Evolutionary conservation across 1,284 basidiomycete species (phyloP), one percentile per base, ranked within the genome.

Genomic region (Pseudozyma flocculosa): DNA sequence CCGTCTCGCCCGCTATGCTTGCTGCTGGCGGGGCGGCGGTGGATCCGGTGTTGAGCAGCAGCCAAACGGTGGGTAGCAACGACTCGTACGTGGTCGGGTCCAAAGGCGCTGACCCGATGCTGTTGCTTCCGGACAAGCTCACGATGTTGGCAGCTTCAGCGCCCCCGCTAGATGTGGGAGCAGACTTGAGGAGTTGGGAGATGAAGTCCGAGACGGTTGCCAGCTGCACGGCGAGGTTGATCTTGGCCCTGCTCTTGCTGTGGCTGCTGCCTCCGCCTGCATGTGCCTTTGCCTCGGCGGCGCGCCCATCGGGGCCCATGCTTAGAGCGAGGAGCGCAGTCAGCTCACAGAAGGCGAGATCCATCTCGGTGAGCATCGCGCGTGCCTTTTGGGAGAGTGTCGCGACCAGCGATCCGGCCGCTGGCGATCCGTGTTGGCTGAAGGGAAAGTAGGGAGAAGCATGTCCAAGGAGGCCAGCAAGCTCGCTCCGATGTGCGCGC

Each of bases 361-460:
- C 63, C 61, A 68, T 58, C 48, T 60, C 51, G 2, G 56, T 54
- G 13, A 70, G 43, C 3, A 38, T 9, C 4, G 56, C 43, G 30
- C 50, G 50, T 24, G 60, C 58, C 29, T 50, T 61, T 19, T 49
- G 48, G n/a, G 59, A 63, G 5, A 62, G 44, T 7, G 29, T 34
- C 9, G 32, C 15, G 7, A 13, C 14, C 32, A 11, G 15, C n/a
- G 26, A 24, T n/a, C n/a, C n/a, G 21, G 17, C 19, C 19, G 45
- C 50, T 42, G 45, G 44, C 8, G 57, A 62, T 23, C 46, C 49
- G 30, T 47, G 57, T 24, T 57, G 50, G 47, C 66, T 58, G 42
- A 67, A 70, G 43, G 68, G 68, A 46, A 70, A 70, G 55, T 67
- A 70, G 29, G 62, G 29, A 5, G 65, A 61, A 24, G 63, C 36